Evolutionary conservation across 2,329 filamentous ascomycete genomes (phyloP), one percentile per base, ranked within the genome.

Genomic region (Neofusicoccum sp.): DNA sequence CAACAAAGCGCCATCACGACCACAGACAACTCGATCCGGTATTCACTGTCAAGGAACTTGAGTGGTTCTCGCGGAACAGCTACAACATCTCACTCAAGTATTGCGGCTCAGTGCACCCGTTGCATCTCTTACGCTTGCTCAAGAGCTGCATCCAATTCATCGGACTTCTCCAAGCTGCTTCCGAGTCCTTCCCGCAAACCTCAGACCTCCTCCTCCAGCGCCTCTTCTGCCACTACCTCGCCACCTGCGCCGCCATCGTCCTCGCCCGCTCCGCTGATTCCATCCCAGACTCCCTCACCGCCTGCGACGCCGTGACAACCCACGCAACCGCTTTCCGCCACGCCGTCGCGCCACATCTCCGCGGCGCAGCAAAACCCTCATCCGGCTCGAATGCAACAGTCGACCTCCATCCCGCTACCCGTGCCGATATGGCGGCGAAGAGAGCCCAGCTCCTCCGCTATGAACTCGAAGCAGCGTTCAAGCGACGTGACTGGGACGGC

Each of bases 11-110:
- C 44, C 69, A 78, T 16, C 80, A 78, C 7, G 74, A 76, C 36
- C 84, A 76, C 65, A 63, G 80, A 1, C 71, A 62, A 36, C 62
- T 82, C 1, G 64, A 73, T 29, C 68, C 74, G 45, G 59, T 70
- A 1, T 92, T 93, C 70, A 85, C 83, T 0, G 64, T 82, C 0
- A 73, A 81, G 3, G 92, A 97, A 69, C 80, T 96, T 3, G 84
- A 93, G 67, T 96, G 92, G 92, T 93, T 96, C 72, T 89, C 88
- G 41, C 88, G 88, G 66, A 94, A 91, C 66, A 84, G 89, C 1
- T 96, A 96, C 78, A 96, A 95, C 67, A 74, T 93, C 6, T 88
- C 87, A 0, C 76, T 94, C 4, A 86, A 87, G 65, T 81, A 88
- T 64, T 83, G 82, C 67, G 80, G 82, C 1, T 79, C 84, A 0